A percentile compares a stretch with the other conserved stretches of the same genome.
Conservation (phyloP, 2,329 filamentous ascomycete genomes). For the Penicillium freii region DNA sequence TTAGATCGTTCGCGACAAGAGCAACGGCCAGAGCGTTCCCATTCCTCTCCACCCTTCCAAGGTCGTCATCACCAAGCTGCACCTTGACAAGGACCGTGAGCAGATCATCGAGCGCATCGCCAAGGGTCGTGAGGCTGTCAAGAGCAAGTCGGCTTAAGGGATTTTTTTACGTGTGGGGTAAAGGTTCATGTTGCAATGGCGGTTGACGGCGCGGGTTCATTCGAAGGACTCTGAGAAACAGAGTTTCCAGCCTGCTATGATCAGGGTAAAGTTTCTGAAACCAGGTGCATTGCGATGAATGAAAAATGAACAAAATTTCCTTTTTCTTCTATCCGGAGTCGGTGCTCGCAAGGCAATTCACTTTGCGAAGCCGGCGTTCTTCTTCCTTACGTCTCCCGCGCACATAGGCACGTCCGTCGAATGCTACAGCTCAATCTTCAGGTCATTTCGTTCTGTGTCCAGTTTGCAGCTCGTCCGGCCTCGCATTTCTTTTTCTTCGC, state of each 20-base stretch:
- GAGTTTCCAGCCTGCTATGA: constrained; percentile 23
- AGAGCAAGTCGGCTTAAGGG: constrained; percentile 63
- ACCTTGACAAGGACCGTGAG: constrained; percentile 66
- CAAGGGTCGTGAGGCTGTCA: constrained; percentile 48
- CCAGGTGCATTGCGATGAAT: constrained; percentile 36
- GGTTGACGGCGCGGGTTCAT: constrained; percentile 33
- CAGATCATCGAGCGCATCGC: constrained; percentile 48
- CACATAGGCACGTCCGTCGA: constrained; percentile 12
- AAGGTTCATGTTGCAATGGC: constrained; percentile 65
- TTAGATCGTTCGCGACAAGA: constrained; percentile 83
- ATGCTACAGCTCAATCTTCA: constrained; percentile 15
- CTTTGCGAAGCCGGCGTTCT: constrained; percentile 5
- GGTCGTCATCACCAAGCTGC: constrained; percentile 97
- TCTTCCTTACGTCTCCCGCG: constrained; percentile 4
- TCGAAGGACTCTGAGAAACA: constrained; percentile 25
- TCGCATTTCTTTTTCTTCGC: not conserved
- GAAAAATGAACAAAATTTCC: constrained; percentile 66
- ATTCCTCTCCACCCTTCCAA: constrained; percentile 95
- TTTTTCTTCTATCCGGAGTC: constrained; percentile 59
- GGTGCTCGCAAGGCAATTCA: constrained; percentile 3
- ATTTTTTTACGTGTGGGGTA: constrained; percentile 58
- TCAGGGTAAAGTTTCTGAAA: constrained; percentile 28
- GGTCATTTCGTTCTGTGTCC: constrained; percentile 4
- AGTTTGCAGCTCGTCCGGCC: not conserved
- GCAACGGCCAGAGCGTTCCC: constrained; percentile 91